Percentiles rank a stretch among this genome's conserved stretches.
Evolutionary conservation across 257 asterid species (phyloP).

Genomic region (Cynanchum wilfordii): DNA sequence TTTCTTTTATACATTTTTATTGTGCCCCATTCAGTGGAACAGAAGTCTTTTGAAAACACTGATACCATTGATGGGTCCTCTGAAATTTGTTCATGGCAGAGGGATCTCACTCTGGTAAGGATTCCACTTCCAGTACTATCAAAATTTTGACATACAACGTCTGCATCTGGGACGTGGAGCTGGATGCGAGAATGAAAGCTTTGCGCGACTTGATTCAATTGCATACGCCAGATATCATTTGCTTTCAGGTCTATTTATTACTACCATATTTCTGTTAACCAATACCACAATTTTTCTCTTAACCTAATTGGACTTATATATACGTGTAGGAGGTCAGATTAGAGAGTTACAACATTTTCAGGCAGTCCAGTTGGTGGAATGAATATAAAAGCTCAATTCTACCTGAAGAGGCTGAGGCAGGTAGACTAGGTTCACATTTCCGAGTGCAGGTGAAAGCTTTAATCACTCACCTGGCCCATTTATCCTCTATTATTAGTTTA

Average conservation of each 20-base stretch:
- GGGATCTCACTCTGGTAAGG: background rate
- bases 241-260: constrained; percentile 12
- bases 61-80: background rate
- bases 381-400: background rate
- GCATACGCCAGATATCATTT: constrained; percentile 6
- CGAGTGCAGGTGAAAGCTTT: constrained; percentile 3
- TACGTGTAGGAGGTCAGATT: constrained; percentile 1
- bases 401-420: background rate
- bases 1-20: no score
- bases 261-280: background rate
- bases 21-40: background rate
- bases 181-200: constrained; percentile 7
- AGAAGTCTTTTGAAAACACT: no score
- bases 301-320: no score
- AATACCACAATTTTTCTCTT: background rate
- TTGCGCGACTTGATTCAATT: constrained; percentile 2
- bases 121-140: background rate
- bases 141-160: constrained; percentile 6
- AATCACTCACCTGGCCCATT: no score
- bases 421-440: background rate
- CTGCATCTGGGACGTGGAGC: constrained; percentile 12
- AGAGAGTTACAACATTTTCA: constrained; percentile 6
- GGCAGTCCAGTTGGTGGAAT: constrained; percentile 10
- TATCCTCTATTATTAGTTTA: background rate
- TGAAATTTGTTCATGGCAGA: background rate